A percentile compares a stretch with the other conserved stretches of the same genome.
Evolutionary conservation across 306 rosid species (phyloP).

Genomic region (Sphenostylis stenocarpa): DNA sequence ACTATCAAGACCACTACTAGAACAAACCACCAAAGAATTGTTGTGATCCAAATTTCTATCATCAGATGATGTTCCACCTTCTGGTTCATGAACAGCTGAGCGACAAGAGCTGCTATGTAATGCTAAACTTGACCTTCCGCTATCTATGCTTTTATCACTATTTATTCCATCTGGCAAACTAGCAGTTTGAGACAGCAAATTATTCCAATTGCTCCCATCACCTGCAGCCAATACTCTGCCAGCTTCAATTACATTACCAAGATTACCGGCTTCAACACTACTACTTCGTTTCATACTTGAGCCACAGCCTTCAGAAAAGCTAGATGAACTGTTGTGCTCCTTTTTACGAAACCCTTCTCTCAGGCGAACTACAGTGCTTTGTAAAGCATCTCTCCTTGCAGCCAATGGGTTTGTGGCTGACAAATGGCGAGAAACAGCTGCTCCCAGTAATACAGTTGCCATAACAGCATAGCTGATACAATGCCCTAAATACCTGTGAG

Average conservation of each 20-base stretch:
- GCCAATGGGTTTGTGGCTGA: conserved; percentile 87
- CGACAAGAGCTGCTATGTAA: conserved; percentile 94
- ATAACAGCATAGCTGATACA: conserved; percentile 98
- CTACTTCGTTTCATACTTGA: conserved; percentile 99
- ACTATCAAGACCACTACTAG: conserved; percentile 91
- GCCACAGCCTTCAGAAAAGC: conserved; percentile 98
- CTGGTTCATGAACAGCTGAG: conserved; percentile 84
- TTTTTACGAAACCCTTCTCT: conserved; percentile 96
- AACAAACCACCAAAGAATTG: conserved; percentile 72
- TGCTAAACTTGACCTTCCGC: conserved; percentile 98
- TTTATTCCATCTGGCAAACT: conserved; percentile 85
- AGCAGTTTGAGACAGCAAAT: conserved; percentile 58
- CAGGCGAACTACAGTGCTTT: conserved; percentile 93
- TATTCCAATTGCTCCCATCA: conserved; percentile 85
- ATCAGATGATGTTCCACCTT: conserved; percentile 58
- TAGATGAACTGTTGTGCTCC: conserved; percentile 94
- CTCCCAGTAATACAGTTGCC: conserved; percentile 90
- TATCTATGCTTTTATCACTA: conserved; percentile 95
- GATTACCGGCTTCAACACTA: conserved; percentile 88
- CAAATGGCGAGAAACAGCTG: conserved; percentile 95
- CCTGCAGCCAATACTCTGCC: conserved; percentile 57
- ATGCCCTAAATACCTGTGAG: conserved; percentile 91
- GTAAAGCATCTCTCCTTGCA: conserved; percentile 98
- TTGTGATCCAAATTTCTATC: conserved; percentile 72
- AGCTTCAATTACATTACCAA: conserved; percentile 73